Conservation (phyloP, 1,284 basidiomycete genomes). For the Heterobasidion irregulare region DNA sequence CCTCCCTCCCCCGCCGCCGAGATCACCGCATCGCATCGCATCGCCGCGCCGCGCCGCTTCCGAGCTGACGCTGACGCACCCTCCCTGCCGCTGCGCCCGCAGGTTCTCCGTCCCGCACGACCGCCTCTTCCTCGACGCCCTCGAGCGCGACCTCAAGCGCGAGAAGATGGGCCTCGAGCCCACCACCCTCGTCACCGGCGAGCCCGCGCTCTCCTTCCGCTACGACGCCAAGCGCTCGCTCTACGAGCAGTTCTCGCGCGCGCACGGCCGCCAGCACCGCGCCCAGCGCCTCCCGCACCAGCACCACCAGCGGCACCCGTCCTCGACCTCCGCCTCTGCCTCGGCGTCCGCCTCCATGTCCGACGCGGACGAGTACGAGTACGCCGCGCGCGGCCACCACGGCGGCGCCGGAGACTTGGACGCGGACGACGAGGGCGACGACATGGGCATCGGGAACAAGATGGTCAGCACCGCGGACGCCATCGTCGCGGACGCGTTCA, state of each 20-base stretch:
- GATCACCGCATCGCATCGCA: too few relatives aligned
- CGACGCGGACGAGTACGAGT: too few relatives aligned
- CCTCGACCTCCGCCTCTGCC: constrained; percentile 26
- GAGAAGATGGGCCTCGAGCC: constrained; percentile 84
- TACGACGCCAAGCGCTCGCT: constrained; percentile 81
- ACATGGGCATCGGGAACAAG: constrained; percentile 9
- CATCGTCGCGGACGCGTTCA: constrained; percentile 16
- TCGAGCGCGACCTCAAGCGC: constrained; percentile 88
- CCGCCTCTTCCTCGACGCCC: constrained; percentile 89
- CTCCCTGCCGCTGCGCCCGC: background rate
- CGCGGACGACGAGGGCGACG: constrained; percentile 13
- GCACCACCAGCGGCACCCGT: too few relatives aligned
- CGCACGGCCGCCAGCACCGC: constrained; percentile 43
- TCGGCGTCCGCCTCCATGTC: background rate
- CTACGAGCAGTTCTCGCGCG: constrained; percentile 72
- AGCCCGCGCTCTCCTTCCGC: constrained; percentile 76
- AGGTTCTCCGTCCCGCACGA: constrained; percentile 87
- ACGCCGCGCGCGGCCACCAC: constrained; percentile 5
- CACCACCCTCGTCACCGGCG: constrained; percentile 68
- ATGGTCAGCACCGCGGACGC: constrained; percentile 14
- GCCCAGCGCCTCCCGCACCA: constrained; percentile 37
- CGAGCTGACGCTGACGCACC: background rate
- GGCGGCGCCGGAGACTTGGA: constrained; percentile 16
- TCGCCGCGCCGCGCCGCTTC: too few relatives aligned
- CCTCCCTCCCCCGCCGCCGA: too few relatives aligned